Base-by-base conservation (phyloP, 1,284 basidiomycete genomes). In the Phellopilus nigrolimitatus region DNA sequence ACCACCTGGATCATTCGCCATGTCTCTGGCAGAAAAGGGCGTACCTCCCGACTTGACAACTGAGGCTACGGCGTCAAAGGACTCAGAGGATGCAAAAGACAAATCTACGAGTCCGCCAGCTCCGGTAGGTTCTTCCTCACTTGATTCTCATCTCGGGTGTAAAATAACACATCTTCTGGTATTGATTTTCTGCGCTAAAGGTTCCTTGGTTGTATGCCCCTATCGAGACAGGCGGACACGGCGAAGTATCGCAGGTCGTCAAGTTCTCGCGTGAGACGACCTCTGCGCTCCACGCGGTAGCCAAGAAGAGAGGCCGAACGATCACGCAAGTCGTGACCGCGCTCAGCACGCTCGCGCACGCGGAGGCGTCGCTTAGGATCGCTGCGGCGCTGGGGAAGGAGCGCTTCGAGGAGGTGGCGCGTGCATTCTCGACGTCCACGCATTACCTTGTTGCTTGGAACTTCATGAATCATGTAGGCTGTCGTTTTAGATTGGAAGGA, bases 261-360 rank as follows among this genome's bases (percentile, higher is more conserved):
- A 46, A 27, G 15, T 47, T 57, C 27, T 31, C 50, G 7, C 9
- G 31, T 33, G 51, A 53, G n/a, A 42, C 51, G 17, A 56, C 56
- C 9, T 36, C 50, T 17, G 54, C 42, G 33, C 45, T 57, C 5
- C 54, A 54, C 28, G 51, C 31, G 12, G 19, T 53, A 13, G 37
- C 43, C 17, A 50, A 47, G 42, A 34, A 36, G 9, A 46, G 51
- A 30, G 54, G 54, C n/a, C 42, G 44, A 4, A 56, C 56, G 12
- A 44, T 57, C 24, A 56, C 56, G 21, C 56, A 57, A 51, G 54
- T 56, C 39, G 37, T 56, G 24, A 56, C 56, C 9, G 51, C 56
- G 13, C 42, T 57, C 17, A 36, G 47, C 28, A 36, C 48, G 9
- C 46, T 57, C 19, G 54, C 54, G 13, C 56, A 56, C 13, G 30